A percentile compares a stretch with the other conserved stretches of the same genome.
These are phyloP conservation scores for Amylostereum areolatum DNA, from an alignment of 1,284 basidiomycete genomes.

Conservation along the genomic window DNA sequence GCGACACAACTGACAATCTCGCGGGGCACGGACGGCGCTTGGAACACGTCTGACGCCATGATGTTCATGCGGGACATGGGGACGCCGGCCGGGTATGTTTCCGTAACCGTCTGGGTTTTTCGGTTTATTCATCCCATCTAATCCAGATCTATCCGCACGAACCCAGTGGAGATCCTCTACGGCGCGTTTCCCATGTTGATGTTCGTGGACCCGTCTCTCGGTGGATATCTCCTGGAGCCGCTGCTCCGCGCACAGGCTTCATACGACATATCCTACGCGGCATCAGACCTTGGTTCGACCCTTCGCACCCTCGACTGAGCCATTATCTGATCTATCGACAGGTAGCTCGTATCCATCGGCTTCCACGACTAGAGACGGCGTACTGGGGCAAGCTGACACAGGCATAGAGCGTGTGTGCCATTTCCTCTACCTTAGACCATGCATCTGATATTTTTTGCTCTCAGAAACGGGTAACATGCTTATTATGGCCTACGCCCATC, in stretches of 20 bases:
- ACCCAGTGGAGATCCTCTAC: constrained; percentile 24
- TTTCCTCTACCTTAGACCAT: neutral
- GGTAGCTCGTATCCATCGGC: constrained; percentile 14
- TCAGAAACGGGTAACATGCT: constrained; percentile 33
- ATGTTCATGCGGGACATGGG: constrained; percentile 40
- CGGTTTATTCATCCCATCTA: too few relatives aligned
- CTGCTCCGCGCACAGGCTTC: constrained; percentile 33
- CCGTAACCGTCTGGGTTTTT: too few relatives aligned
- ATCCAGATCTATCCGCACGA: constrained; percentile 1
- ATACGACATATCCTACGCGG: constrained; percentile 27
- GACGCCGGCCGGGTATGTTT: too few relatives aligned
- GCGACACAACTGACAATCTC: constrained; percentile 8
- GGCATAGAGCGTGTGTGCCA: constrained; percentile 17
- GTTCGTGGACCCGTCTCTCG: constrained; percentile 37
- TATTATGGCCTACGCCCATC: constrained; percentile 30
- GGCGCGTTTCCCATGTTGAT: constrained; percentile 39
- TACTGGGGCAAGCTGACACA: neutral
- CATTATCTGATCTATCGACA: neutral
- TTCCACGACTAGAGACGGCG: constrained; percentile 15
- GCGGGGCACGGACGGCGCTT: neutral
- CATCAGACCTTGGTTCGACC: constrained; percentile 33
- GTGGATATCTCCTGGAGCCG: constrained; percentile 34
- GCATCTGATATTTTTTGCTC: constrained; percentile 2
- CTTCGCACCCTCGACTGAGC: too few relatives aligned
- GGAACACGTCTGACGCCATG: constrained; percentile 14